Base-by-base conservation (phyloP, 352 stramenopile genomes). In the Globisporangium yorkense region DNA sequence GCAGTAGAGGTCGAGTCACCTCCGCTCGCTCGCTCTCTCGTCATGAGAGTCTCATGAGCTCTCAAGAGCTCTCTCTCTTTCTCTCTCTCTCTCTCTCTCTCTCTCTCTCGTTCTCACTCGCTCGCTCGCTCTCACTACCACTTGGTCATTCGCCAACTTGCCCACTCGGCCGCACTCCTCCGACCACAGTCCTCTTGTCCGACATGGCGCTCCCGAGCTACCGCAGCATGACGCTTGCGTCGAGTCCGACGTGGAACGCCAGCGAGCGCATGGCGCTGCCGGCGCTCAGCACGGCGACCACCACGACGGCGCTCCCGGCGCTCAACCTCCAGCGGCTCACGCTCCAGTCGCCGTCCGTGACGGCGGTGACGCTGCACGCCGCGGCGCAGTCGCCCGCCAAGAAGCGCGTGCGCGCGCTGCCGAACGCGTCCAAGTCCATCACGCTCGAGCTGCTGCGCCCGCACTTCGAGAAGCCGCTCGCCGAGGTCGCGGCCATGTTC, bases 401-500 rank as follows among this genome's bases (percentile, higher is more conserved):
- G 71, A 89, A 89, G 66, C 80, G 80, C 55, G 75, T 85, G 59
- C 80, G 80, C 27, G 71, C 76, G 24, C 66, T 89, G n/a, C 71
- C 75, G 51, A 89, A 89, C 61, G 80, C 77, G n/a, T 87, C 80
- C 68, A 84, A 87, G 65, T 87, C 70, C 49, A 91, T 91, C 63
- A 89, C 78, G 61, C 61, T 91, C 50, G 71, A 80, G 53, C 67
- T 89, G 66, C 63, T 90, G 9, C 80, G 77, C 3, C 80, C 78
- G 15, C 80, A 89, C 66, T 90, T 90, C 52, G 80, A 91, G 56
- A 85, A 84, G 64, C 81, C 81, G 51, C 67, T 91, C 51, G 78
- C 76, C 27, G 78, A 91, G 47, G 81, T 87, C 64, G 76, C 78
- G 24, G 74, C 68, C 49, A 77, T 89, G 63, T 89, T 91, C 46